Evolutionary conservation across 31 red algal genomes (phyloP).

Genomic region (Pterothamnion heteromorphum): DNA sequence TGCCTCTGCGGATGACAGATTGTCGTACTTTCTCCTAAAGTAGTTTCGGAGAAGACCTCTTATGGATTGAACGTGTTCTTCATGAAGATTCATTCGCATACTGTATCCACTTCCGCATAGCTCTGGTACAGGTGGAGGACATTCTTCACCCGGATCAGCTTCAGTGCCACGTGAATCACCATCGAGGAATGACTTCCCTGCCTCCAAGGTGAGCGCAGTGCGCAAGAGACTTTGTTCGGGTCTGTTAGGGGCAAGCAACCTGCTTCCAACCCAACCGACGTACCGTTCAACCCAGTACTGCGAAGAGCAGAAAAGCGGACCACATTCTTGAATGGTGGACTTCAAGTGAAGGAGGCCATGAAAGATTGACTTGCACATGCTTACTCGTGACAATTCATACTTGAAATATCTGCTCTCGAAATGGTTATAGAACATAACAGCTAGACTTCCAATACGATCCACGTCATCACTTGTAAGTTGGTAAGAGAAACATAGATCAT

Average conservation of each 20-base stretch:
- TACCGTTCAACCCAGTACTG: slow-evolving; percentile 36
- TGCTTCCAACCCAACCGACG: neutral
- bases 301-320: neutral
- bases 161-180: too few relatives aligned
- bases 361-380: slow-evolving; percentile 27
- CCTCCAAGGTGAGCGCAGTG: neutral
- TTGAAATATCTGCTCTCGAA: neutral
- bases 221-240: neutral
- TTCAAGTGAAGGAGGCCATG: slow-evolving; percentile 7
- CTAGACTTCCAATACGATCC: neutral
- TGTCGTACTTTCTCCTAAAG: too few relatives aligned
- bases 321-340: neutral
- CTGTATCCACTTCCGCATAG: too few relatives aligned
- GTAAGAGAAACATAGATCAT: neutral
- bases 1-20: neutral
- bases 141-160: too few relatives aligned
- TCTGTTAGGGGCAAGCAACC: neutral
- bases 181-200: too few relatives aligned
- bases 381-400: neutral
- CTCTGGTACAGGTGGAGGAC: too few relatives aligned
- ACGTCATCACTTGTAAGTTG: neutral
- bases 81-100: too few relatives aligned
- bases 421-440: neutral
- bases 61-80: too few relatives aligned
- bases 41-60: too few relatives aligned